Evolutionary conservation across 108 stramenopile genomes (phyloP).

Genomic region (Tribonema minus): DNA sequence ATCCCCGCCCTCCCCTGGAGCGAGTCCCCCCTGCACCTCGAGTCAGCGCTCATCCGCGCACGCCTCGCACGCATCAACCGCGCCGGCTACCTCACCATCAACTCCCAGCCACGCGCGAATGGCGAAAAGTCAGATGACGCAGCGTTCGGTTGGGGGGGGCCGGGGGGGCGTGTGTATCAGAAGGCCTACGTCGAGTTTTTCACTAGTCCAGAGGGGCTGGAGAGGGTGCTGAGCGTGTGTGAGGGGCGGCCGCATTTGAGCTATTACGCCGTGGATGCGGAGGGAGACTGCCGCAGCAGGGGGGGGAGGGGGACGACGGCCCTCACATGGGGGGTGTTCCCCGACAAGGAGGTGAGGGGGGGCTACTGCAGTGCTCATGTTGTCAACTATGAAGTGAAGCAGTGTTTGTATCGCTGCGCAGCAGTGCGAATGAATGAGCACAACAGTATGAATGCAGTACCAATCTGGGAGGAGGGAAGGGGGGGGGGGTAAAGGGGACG

Average conservation of each 20-base stretch:
- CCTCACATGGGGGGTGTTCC: slow-evolving; percentile 86
- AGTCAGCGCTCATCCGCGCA: slow-evolving; percentile 73
- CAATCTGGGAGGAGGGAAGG: too few species aligned
- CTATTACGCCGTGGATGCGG: slow-evolving; percentile 67
- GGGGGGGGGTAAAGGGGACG: too few species aligned
- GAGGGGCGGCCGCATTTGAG: slow-evolving; percentile 60
- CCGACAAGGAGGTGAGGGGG: slow-evolving; percentile 66
- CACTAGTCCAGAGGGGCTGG: slow-evolving; percentile 69
- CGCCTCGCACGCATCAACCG: slow-evolving; percentile 74
- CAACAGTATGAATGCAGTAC: too few species aligned
- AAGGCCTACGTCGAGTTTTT: slow-evolving; percentile 96
- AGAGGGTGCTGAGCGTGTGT: slow-evolving; percentile 62
- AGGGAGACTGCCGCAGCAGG: slow-evolving; percentile 47
- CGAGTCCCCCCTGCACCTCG: slow-evolving; percentile 83
- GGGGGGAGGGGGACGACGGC: slow-evolving; percentile 57
- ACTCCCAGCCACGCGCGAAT: slow-evolving; percentile 79
- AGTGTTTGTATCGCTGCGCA: too few species aligned
- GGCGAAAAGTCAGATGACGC: slow-evolving; percentile 69
- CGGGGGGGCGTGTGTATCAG: slow-evolving; percentile 88
- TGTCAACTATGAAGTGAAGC: too few species aligned
- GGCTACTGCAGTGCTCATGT: too few species aligned
- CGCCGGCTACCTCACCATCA: slow-evolving; percentile 83
- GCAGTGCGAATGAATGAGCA: too few species aligned
- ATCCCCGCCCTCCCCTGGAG: slow-evolving; percentile 75
- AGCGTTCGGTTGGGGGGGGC: slow-evolving; percentile 89